These are phyloP conservation scores for Sambucus nigra DNA, from an alignment of 129 eudicot species.

Conservation along the genomic window DNA sequence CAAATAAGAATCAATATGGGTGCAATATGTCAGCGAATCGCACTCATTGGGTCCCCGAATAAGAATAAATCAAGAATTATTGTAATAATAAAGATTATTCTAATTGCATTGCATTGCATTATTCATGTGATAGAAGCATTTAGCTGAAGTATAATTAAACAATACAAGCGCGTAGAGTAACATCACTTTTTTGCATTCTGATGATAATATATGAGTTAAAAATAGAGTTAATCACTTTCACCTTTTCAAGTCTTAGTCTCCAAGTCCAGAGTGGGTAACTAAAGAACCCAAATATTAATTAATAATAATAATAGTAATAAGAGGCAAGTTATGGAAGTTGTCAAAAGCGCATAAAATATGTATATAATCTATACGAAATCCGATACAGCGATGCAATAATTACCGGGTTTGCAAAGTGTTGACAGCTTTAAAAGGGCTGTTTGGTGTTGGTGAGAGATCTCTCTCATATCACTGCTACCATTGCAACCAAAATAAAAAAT, in stretches of 20 bases:
- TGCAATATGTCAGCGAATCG: too few species aligned
- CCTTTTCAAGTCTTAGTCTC: too few species aligned
- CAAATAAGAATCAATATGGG: too few species aligned
- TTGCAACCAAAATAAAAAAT: too few species aligned
- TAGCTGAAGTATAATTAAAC: too few species aligned
- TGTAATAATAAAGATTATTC: too few species aligned
- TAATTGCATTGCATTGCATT: too few species aligned
- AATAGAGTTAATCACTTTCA: conserved; percentile 38
- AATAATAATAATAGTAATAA: conserved; percentile 10
- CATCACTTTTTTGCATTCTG: neutral
- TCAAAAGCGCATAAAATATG: conserved; percentile 30
- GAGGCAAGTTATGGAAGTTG: conserved; percentile 14
- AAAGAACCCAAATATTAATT: too few species aligned
- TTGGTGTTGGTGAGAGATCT: conserved; percentile 32
- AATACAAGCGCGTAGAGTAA: conserved; percentile 20
- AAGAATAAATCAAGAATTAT: too few species aligned
- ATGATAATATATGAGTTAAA: conserved; percentile 10
- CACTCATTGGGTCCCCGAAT: too few species aligned
- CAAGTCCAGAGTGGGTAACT: conserved; percentile 10
- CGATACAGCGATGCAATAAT: conserved; percentile 74
- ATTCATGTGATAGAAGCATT: too few species aligned
- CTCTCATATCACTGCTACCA: conserved; percentile 16
- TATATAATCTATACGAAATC: conserved; percentile 56
- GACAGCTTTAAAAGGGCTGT: conserved; percentile 57
- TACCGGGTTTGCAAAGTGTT: conserved; percentile 34